Evolutionary conservation across 2,329 filamentous ascomycete species (phyloP).

Genomic region (Septoria linicola): DNA sequence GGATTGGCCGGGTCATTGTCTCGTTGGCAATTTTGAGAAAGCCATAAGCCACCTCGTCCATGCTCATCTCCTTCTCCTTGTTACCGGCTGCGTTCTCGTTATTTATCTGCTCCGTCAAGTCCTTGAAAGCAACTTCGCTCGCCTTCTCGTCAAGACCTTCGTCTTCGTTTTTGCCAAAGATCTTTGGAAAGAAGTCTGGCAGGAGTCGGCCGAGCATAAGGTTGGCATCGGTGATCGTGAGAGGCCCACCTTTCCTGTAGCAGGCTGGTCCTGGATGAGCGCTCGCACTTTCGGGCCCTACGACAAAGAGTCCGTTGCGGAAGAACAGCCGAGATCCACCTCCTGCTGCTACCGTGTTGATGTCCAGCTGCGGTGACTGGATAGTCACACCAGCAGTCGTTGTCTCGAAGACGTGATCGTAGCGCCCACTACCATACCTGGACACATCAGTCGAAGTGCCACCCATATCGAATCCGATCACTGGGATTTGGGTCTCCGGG

Average conservation of each 20-base stretch:
- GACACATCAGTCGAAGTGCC: conserved; percentile 92
- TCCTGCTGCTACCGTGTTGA: conserved; percentile 91
- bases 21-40: conserved; percentile 90
- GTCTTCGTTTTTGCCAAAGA: conserved; percentile 87
- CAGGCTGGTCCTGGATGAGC: conserved; percentile 89
- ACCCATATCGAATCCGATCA: conserved; percentile 96
- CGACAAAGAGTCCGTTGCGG: conserved; percentile 84
- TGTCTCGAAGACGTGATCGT: conserved; percentile 92
- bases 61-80: conserved; percentile 62
- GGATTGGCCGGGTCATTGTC: conserved; percentile 85
- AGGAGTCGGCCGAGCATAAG: conserved; percentile 78
- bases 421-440: conserved; percentile 72
- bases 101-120: conserved; percentile 76
- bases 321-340: conserved; percentile 84
- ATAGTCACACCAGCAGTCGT: conserved; percentile 93
- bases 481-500: conserved; percentile 72
- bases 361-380: conserved; percentile 86
- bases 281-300: conserved; percentile 84
- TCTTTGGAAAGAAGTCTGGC: conserved; percentile 91
- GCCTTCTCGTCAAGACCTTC: conserved; percentile 74
- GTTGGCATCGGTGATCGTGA: conserved; percentile 93
- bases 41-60: conserved; percentile 84
- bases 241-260: conserved; percentile 83
- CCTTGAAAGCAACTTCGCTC: conserved; percentile 71
- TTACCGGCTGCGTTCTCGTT: conserved; percentile 64